Evolutionary conservation across 2,329 filamentous ascomycete genomes (phyloP).

Genomic region (Zelopaecilomyces penicillatus): DNA sequence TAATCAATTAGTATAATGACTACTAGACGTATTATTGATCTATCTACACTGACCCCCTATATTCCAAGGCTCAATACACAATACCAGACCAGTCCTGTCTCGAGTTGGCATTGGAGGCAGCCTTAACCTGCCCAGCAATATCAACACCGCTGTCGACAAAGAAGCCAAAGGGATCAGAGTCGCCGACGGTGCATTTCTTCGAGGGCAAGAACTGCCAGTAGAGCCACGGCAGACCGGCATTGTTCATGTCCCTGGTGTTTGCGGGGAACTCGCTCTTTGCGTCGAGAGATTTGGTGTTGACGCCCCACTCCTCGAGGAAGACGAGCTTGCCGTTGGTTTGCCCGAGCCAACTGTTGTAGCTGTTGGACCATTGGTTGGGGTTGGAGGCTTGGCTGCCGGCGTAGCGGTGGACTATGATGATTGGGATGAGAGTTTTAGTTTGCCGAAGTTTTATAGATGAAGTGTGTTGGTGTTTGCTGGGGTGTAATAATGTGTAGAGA

Average conservation of each 20-base stretch:
- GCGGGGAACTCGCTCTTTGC: conserved; percentile 15
- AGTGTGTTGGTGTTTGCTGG: no score
- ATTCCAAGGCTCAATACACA: conserved; percentile 3
- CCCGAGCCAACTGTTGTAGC: conserved; percentile 13
- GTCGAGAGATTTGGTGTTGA: conserved; percentile 1
- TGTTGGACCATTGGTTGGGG: conserved; percentile 16
- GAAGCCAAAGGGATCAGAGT: conserved; percentile 9
- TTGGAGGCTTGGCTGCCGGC: conserved; percentile 12
- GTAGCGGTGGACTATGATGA: conserved; percentile 14
- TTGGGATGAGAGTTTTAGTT: no score
- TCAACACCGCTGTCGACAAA: conserved; percentile 9
- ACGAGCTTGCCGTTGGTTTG: conserved; percentile 4
- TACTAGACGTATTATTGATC: no score
- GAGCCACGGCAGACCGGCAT: conserved; percentile 19
- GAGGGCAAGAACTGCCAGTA: conserved; percentile 26
- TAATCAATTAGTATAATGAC: no score
- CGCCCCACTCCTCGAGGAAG: conserved; percentile 6
- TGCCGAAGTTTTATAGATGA: no score
- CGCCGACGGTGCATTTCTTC: neutral
- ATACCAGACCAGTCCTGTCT: conserved; percentile 11
- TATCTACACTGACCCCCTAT: neutral
- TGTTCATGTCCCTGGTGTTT: conserved; percentile 21
- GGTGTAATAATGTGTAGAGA: no score
- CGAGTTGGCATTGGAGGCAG: conserved; percentile 4
- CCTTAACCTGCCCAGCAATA: conserved; percentile 6